Evolutionary conservation across 1,139 yeast species (phyloP), one percentile per base, ranked within the genome.

Genomic region (Eremothecium gossypii): DNA sequence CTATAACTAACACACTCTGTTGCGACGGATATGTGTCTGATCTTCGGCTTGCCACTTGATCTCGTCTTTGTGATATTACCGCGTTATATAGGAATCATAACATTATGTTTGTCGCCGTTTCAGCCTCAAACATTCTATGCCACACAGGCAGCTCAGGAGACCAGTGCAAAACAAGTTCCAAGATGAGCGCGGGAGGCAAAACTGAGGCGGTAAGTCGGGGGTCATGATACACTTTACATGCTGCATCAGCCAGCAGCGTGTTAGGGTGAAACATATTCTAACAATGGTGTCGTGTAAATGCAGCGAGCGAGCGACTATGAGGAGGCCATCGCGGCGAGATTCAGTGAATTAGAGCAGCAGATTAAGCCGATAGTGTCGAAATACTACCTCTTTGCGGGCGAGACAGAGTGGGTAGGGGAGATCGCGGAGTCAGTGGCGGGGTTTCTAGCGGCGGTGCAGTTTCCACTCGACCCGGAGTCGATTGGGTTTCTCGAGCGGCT

Each of bases 1-100:
- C 17, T 32, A 32, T 32, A 32, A 11, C 35, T 32, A 11, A 12
- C 4, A 12, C 4, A 32, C 4, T 32, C 31, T 12, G 11, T 9
- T 34, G 6, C 37, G 37, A 20, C 37, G 37, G 20, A 34, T 34
- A 23, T 34, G 30, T 41, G 36, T 35, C 29, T 12, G 20, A 33
- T n/a, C 20, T n/a, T 17, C 9, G 7, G 29, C 11, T n/a, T 34
- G 9, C 20, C n/a, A n/a, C 27, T 17, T 34, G 12, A 11, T 29
- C 13, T 29, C 13, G 13, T 29, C 29, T 34, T 34, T 34, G 37
- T 34, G 37, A 34, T 17, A 17, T 17, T 17, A 17, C 23, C 23
- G 29, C 37, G 20, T 34, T 34, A 34, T 34, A 34, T 34, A 34
- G 11, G 14, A 23, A 23, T n/a, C 37, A 17, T 17, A 17, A 17